Conservation (phyloP, 1,139 yeast genomes). For the Geotrichum macrosporum region DNA sequence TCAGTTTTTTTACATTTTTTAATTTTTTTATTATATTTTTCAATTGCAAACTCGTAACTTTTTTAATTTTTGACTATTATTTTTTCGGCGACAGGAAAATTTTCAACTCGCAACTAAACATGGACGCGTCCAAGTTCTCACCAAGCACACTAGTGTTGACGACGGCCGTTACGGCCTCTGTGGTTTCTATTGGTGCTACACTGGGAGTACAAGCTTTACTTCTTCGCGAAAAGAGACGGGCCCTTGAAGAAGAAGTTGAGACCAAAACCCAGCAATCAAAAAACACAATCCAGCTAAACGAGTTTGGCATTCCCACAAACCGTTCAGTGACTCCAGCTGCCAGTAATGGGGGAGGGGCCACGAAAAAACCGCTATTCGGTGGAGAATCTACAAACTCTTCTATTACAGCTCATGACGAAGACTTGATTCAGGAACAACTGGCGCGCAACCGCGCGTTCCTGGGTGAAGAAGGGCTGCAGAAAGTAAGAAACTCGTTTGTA, state of each 20-base stretch:
- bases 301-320: conserved; percentile 19
- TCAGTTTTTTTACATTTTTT: background rate
- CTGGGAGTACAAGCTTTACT: conserved; percentile 21
- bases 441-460: conserved; percentile 91
- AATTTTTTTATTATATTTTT: background rate
- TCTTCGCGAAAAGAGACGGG: conserved; percentile 14
- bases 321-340: background rate
- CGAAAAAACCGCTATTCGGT: conserved; percentile 19
- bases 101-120: background rate
- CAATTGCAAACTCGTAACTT: no score
- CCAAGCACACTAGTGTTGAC: conserved; percentile 20
- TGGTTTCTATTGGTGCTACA: conserved; percentile 24
- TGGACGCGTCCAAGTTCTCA: conserved; percentile 19
- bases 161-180: conserved; percentile 22
- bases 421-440: conserved; percentile 78
- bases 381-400: conserved; percentile 3
- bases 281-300: conserved; percentile 19
- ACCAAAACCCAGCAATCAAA: conserved; percentile 7
- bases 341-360: no score
- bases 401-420: conserved; percentile 50
- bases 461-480: conserved; percentile 77
- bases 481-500: conserved; percentile 66
- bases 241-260: conserved; percentile 20
- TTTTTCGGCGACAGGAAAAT: background rate
- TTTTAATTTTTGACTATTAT: no score